Base-by-base conservation (phyloP, 441 rosid species). In the Corymbia citriodora region DNA sequence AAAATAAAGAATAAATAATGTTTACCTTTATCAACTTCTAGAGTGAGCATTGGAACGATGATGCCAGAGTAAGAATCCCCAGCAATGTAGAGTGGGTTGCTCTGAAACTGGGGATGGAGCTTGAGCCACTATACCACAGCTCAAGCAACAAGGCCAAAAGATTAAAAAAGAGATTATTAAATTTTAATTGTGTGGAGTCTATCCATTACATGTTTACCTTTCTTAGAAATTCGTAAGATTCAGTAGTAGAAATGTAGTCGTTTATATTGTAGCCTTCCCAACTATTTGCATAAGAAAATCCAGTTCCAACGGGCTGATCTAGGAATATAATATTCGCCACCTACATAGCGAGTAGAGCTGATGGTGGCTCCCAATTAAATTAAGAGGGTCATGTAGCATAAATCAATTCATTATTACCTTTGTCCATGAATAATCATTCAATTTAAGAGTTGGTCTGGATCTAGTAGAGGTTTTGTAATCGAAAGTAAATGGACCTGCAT, bases 301-400 rank as follows among this genome's bases (percentile, higher is more conserved):
- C 94, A 5, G 93, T 91, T 7, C 94, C 94, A 6, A 92, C 93
- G 0, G 94, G 94, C 72, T 91, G 89, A 61, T 92, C 94, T 50
- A 93, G 40, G 55, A 93, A 93, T 79, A 93, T 92, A 13, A 92
- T 85, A 52, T 89, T 93, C 36, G 94, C 90, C 29, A 92, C 90
- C 94, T 93, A 89, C 1, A 18, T 68, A 33, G 9, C 4, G 11
- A 68, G 36, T 3, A 15, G 6, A 68, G 40, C 23, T 16, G 40
- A 31, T 68, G 5, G 4, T 16, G 40, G 31, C 29, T 29, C 19
- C 59, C 59, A 55, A 55, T 55, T 25, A 19, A 55, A 55, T 19
- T 55, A 55, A 18, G 59, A 55, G 10, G 59, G 3, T 55, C 59
- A 55, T 55, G 59, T 55, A 55, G 25, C 21, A 19, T 18, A 55